phyloP scores from a whole-genome alignment of 2,329 filamentous ascomycete genomes.

The Xylaria sp. region DNA sequence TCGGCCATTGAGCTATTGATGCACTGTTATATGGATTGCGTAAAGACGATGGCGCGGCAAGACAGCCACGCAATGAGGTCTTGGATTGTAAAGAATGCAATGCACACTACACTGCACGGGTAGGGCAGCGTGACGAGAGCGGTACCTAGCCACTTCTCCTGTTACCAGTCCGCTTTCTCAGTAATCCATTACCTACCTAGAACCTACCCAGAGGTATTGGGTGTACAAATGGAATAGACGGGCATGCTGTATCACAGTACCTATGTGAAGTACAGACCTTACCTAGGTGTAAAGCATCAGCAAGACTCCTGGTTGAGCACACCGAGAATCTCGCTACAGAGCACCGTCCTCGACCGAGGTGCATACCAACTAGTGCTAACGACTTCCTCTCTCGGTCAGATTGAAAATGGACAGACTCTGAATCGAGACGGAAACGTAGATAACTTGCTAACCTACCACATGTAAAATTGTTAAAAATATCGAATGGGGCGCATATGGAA shows the following conservation, averaged over 20 bases:
- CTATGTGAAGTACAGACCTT: no score
- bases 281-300: no score
- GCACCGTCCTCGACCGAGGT: background rate
- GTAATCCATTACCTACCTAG: no score
- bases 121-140: no score
- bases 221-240: no score
- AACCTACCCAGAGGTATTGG: no score
- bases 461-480: background rate
- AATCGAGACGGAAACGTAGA: background rate
- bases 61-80: background rate
- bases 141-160: no score
- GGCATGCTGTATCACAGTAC: no score
- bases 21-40: background rate
- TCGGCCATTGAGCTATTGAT: no score
- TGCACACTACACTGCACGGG: background rate
- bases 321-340: background rate
- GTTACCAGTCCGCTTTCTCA: no score
- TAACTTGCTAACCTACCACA: background rate
- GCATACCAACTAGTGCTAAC: background rate
- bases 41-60: background rate
- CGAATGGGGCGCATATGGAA: background rate
- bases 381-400: background rate
- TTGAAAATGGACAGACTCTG: background rate
- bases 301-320: no score
- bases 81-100: background rate